Base-by-base conservation (phyloP, 768 basidiomycete genomes). In the Tubosaeta brunneosetosa region DNA sequence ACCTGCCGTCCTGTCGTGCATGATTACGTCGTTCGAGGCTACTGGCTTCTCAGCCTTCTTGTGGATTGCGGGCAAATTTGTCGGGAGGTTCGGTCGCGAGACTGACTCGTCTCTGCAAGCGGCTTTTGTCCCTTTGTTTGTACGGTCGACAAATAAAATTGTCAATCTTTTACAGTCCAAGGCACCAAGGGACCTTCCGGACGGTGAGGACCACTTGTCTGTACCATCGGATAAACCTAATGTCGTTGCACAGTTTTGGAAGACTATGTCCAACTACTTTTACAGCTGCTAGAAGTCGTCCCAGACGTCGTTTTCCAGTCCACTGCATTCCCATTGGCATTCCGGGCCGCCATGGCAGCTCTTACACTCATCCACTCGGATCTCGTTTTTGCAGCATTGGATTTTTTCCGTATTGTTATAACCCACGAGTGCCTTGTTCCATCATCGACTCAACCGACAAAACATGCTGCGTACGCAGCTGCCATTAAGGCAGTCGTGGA, bases 11-110 rank as follows among this genome's bases (percentile, higher is more conserved):
- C 70, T 95, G 43, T 76, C 77, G 7, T 79, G 91, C 47, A 88
- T 98, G 88, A 78, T 84, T 2, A 62, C 77, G 8, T 78, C 81
- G 7, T 99, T 97, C 63, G 89, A 91, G 60, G 70, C 74, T 10
- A 91, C 88, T 10, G 89, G 88, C 0, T 83, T 85, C 62, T 80
- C 94, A 11, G 86, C 88, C 57, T 98, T 91, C 70, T 68, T 98
- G 19, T 99, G 97, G 97, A 90, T 98, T 53, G 85, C 84, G 29
- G 89, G 92, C 41, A 97, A 97, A 70, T 69, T 90, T 26, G 78
- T 91, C n/a, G 76, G 76, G 31, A 79, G 82, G 58, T 97, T 88
- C 63, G 91, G 88, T 16, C 75, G 83, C 43, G 82, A 84, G 51
- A 77, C 81, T 33, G 77, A 85, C 55, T 62, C 75, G 5, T 65